A percentile compares a stretch with the other conserved stretches of the same genome.
These are phyloP conservation scores for Noccaea bulbosa DNA, from an alignment of 345 rosid genomes.

Conservation along the genomic window DNA sequence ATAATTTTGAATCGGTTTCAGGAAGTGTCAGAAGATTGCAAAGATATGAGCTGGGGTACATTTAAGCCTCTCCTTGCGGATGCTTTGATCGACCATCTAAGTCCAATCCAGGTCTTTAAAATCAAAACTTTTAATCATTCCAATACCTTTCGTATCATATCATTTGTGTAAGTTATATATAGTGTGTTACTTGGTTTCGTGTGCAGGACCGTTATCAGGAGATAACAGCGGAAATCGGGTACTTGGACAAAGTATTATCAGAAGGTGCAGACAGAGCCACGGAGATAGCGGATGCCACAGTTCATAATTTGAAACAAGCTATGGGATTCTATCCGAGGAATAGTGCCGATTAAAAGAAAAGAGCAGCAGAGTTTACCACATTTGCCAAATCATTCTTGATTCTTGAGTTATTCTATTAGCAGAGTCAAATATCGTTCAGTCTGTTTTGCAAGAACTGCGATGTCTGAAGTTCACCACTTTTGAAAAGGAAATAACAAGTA, in stretches of 20 bases:
- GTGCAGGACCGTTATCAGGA: conserved; percentile 67
- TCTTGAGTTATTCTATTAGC: conserved; percentile 15
- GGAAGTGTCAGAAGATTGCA: conserved; percentile 82
- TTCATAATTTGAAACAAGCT: conserved; percentile 68
- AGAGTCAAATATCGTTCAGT: neutral
- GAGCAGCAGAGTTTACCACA: neutral
- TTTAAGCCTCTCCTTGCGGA: conserved; percentile 75
- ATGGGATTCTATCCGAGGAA: conserved; percentile 61
- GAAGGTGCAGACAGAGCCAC: conserved; percentile 70
- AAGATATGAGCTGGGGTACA: conserved; percentile 79
- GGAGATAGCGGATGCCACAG: conserved; percentile 65
- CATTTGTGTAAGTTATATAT: conserved; percentile 5
- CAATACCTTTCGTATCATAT: neutral
- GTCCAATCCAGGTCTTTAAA: conserved; percentile 78
- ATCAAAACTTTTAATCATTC: conserved; percentile 4
- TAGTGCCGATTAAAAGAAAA: neutral
- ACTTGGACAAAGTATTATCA: conserved; percentile 62
- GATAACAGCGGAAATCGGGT: conserved; percentile 66
- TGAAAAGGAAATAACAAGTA: neutral
- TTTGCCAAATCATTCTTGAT: neutral
- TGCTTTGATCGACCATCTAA: conserved; percentile 80
- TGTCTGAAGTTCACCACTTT: neutral
- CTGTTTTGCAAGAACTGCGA: neutral
- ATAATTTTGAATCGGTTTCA: conserved; percentile 38
- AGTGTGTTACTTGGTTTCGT: neutral